Evolutionary conservation across 2,329 filamentous ascomycete species (phyloP), one percentile per base, ranked within the genome.

Genomic region (Metarhizium album): DNA sequence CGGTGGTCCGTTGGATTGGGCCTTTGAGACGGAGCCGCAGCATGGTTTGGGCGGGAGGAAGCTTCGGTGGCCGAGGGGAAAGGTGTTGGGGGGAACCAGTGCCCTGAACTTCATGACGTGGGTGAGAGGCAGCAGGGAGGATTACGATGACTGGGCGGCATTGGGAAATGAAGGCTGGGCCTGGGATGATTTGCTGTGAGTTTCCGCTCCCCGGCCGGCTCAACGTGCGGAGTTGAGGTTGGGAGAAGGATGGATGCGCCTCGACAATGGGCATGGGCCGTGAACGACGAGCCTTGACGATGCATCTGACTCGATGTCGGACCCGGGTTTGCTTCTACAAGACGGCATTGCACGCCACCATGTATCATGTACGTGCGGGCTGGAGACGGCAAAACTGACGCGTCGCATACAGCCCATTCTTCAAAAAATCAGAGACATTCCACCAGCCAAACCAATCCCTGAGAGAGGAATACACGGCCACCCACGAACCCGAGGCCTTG

Each of bases 61-160:
- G 27, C 57, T 75, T 22, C 57, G 65, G 9, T 74, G 67, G 66
- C 66, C 69, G 0, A 60, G 71, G 14, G 73, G 73, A 6, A 73
- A 66, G 52, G 74, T 79, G 0, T 70, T 87, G 0, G 84, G 84
- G 18, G 84, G 83, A 6, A 80, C 81, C 6, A 78, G 73, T 16
- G 76, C 76, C 0, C 70, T 83, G 46, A 82, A 83, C 55, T 78
- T 75, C 54, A 76, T 81, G 74, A 74, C 78, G 46, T 72, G 70
- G 67, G 71, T 70, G 49, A 69, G 74, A 31, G 74, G 70, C 6
- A 69, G 66, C 46, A 64, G 59, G 35, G 67, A 67, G 35, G 76
- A 80, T 43, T 75, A 78, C 45, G 74, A 83, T 61, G 71, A 70
- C 0, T 84, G 80, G 80, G 74, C 72, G 45, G 62, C 67, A 29